Conservation (phyloP, 2,329 filamentous ascomycete species). For the Chrysoporthe deuterocubensis region DNA sequence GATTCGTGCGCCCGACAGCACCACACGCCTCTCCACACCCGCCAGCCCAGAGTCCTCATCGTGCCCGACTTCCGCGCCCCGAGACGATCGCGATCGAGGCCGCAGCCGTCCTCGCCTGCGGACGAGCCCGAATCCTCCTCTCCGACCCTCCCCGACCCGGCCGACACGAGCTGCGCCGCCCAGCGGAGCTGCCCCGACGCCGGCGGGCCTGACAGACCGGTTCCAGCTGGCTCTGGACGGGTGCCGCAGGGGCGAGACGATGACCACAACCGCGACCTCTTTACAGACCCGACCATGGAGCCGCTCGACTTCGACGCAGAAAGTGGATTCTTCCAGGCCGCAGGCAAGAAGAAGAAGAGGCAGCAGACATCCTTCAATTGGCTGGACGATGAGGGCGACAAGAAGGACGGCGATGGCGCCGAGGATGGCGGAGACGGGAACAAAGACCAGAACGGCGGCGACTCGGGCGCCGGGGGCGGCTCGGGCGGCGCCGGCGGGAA, state of each 20-base stretch:
- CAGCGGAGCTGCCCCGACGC: slow-evolving; percentile 33
- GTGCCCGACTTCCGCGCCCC: slow-evolving; percentile 36
- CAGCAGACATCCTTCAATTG: slow-evolving; percentile 48
- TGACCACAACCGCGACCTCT: slow-evolving; percentile 40
- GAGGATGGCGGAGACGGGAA: slow-evolving; percentile 42
- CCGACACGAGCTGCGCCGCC: slow-evolving; percentile 39
- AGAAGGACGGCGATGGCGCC: slow-evolving; percentile 44
- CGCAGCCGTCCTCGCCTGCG: slow-evolving; percentile 34
- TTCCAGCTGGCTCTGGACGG: slow-evolving; percentile 31
- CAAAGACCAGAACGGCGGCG: slow-evolving; percentile 40
- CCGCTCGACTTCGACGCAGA: slow-evolving; percentile 62
- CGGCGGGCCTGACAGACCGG: slow-evolving; percentile 32
- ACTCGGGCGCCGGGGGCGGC: slow-evolving; percentile 36
- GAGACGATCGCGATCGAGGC: slow-evolving; percentile 34
- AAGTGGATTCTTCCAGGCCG: slow-evolving; percentile 58
- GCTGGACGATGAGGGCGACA: slow-evolving; percentile 50
- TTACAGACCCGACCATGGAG: slow-evolving; percentile 51
- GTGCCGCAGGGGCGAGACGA: slow-evolving; percentile 5
- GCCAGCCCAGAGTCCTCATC: slow-evolving; percentile 30
- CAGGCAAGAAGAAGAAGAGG: slow-evolving; percentile 61
- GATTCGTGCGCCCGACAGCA: slow-evolving; percentile 10
- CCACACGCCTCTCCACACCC: background rate
- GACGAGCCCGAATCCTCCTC: slow-evolving; percentile 31
- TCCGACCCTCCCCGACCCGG: slow-evolving; percentile 36
- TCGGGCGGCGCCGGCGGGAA: slow-evolving; percentile 41